phyloP scores from a whole-genome alignment of 768 basidiomycete species.

The Tulasnella calospora region DNA sequence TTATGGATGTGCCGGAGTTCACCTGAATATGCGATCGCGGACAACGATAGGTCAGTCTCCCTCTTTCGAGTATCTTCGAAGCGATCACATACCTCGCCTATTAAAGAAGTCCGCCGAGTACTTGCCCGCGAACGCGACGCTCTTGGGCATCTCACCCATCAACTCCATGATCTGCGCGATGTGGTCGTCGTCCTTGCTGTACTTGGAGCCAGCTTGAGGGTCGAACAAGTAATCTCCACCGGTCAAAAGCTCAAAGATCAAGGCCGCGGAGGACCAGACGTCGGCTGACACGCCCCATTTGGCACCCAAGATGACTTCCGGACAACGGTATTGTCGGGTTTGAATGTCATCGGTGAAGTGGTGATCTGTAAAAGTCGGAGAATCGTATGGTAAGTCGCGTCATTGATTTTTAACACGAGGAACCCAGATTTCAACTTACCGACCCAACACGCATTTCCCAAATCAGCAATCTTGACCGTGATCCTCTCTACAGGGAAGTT shows the following conservation, averaged over 20 bases:
- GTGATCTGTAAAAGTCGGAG: slow-evolving; percentile 57
- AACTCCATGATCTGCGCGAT: slow-evolving; percentile 98
- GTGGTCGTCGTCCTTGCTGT: slow-evolving; percentile 95
- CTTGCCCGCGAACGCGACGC: slow-evolving; percentile 81
- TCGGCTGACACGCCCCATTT: slow-evolving; percentile 96
- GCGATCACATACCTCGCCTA: slow-evolving; percentile 66
- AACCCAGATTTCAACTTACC: slow-evolving; percentile 45
- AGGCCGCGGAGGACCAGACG: slow-evolving; percentile 86
- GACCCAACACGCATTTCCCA: slow-evolving; percentile 69
- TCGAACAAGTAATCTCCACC: slow-evolving; percentile 99
- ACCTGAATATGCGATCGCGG: slow-evolving; percentile 37
- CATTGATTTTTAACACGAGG: too few species aligned
- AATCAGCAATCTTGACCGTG: slow-evolving; percentile 97
- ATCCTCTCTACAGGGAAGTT: slow-evolving; percentile 53
- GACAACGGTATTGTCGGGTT: slow-evolving; percentile 94
- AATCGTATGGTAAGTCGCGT: neutral
- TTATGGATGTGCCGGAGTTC: slow-evolving; percentile 94
- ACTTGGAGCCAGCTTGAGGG: slow-evolving; percentile 88
- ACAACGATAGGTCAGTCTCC: neutral
- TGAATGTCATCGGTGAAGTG: slow-evolving; percentile 99
- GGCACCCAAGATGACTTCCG: slow-evolving; percentile 93
- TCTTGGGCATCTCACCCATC: slow-evolving; percentile 81
- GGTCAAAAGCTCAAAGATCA: slow-evolving; percentile 85
- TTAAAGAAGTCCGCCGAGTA: slow-evolving; percentile 95
- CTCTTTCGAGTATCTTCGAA: neutral